Evolutionary conservation across 106 monocot species (phyloP).

Genomic region (Agapanthus africanus): DNA sequence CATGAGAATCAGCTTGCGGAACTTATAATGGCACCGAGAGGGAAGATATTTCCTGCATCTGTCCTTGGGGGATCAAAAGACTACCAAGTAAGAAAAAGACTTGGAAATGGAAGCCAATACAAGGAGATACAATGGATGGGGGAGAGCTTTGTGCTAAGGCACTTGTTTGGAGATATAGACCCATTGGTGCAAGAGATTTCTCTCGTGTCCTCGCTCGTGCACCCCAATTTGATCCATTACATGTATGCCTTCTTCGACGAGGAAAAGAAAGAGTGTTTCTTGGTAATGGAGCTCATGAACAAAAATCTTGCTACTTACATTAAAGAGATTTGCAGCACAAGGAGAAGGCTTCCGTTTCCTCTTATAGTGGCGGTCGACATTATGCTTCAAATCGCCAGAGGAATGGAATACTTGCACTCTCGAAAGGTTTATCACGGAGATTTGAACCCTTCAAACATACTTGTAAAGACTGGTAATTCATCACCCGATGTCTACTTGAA

Average conservation of each 20-base stretch:
- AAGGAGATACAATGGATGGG: conserved; percentile 68
- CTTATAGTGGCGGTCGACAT: conserved; percentile 53
- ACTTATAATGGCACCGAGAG: conserved; percentile 23
- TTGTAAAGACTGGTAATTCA: conserved; percentile 29
- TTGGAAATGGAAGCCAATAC: conserved; percentile 27
- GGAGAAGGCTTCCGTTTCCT: conserved; percentile 44
- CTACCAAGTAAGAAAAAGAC: conserved; percentile 41
- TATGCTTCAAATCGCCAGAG: conserved; percentile 70
- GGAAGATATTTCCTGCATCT: conserved; percentile 36
- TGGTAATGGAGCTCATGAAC: conserved; percentile 63
- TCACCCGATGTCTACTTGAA: conserved; percentile 41
- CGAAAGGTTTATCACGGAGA: conserved; percentile 52
- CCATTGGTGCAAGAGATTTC: conserved; percentile 31
- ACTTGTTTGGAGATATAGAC: conserved; percentile 32
- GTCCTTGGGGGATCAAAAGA: conserved; percentile 37
- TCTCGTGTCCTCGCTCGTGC: conserved; percentile 29
- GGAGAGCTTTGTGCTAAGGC: conserved; percentile 53
- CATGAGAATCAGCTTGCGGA: conserved; percentile 42
- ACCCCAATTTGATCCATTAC: conserved; percentile 41
- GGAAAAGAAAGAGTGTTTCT: conserved; percentile 41
- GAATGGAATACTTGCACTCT: conserved; percentile 78
- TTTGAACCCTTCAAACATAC: conserved; percentile 51
- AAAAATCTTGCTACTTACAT: conserved; percentile 43
- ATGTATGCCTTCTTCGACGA: conserved; percentile 51
- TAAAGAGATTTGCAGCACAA: conserved; percentile 37